Evolutionary conservation across 345 rosid genomes (phyloP).

Genomic region (Psidium guajava): DNA sequence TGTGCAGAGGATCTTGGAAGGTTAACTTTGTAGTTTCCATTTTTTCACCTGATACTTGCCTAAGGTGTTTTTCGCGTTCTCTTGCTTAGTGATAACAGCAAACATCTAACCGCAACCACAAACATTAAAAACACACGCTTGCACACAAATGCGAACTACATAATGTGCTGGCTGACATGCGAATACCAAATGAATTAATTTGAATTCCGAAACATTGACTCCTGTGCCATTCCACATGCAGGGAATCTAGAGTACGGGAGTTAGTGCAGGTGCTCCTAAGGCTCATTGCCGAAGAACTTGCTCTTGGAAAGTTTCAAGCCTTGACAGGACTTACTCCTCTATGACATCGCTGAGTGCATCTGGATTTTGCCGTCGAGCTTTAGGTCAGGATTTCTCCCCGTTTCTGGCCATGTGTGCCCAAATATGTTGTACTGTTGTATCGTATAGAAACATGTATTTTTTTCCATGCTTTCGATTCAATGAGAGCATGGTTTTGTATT

Average conservation of each 20-base stretch:
- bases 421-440: neutral
- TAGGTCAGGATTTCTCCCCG: neutral
- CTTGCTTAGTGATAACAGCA: neutral
- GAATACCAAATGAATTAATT: neutral
- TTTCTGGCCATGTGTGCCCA: neutral
- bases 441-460: neutral
- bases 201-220: neutral
- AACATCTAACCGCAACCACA: neutral
- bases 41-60: neutral
- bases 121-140: neutral
- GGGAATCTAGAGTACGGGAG: conserved; percentile 80
- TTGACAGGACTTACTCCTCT: neutral
- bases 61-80: neutral
- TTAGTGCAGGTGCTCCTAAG: conserved; percentile 59
- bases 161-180: neutral
- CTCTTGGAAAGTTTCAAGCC: conserved; percentile 34
- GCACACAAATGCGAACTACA: neutral
- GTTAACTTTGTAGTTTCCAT: neutral
- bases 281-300: conserved; percentile 51
- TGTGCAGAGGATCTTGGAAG: neutral
- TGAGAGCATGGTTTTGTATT: neutral
- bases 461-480: neutral
- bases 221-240: conserved; percentile 11
- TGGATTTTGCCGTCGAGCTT: neutral
- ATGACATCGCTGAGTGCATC: neutral